A percentile compares a stretch with the other conserved stretches of the same genome.
phyloP scores from a whole-genome alignment of 345 rosid genomes.

The Noccaea caerulescens region DNA sequence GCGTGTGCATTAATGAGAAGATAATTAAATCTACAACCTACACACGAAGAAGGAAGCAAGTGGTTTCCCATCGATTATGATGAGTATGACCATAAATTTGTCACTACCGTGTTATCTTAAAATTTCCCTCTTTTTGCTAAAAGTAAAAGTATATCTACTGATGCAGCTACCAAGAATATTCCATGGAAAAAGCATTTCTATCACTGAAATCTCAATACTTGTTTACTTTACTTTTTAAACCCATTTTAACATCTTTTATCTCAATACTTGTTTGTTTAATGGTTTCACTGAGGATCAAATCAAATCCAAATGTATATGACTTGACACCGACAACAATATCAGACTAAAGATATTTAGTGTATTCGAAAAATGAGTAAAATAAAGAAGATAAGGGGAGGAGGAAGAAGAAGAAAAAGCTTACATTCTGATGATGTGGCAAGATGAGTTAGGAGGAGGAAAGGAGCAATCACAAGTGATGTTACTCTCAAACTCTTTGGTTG shows the following conservation, averaged over 20 bases:
- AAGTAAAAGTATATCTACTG: neutral
- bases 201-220: constrained; percentile 10
- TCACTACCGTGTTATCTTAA: neutral
- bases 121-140: neutral
- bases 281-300: neutral
- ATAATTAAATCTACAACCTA: constrained; percentile 9
- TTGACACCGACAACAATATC: constrained; percentile 29
- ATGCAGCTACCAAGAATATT: neutral
- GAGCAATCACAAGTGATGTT: constrained; percentile 64
- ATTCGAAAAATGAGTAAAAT: neutral
- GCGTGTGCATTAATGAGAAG: constrained; percentile 14
- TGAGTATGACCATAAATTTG: neutral
- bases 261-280: neutral
- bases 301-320: neutral
- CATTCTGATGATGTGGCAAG: constrained; percentile 78
- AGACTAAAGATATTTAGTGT: neutral
- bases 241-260: no score
- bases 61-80: neutral
- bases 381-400: constrained; percentile 20
- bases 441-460: constrained; percentile 39
- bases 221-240: no score
- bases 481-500: constrained; percentile 53
- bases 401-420: constrained; percentile 34
- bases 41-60: constrained; percentile 6
- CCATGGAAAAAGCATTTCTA: constrained; percentile 1